Percentiles rank a stretch among this genome's conserved stretches.
Conservation (phyloP, 371 early-diverging fungal genomes). For the Mortierella polycephala region DNA sequence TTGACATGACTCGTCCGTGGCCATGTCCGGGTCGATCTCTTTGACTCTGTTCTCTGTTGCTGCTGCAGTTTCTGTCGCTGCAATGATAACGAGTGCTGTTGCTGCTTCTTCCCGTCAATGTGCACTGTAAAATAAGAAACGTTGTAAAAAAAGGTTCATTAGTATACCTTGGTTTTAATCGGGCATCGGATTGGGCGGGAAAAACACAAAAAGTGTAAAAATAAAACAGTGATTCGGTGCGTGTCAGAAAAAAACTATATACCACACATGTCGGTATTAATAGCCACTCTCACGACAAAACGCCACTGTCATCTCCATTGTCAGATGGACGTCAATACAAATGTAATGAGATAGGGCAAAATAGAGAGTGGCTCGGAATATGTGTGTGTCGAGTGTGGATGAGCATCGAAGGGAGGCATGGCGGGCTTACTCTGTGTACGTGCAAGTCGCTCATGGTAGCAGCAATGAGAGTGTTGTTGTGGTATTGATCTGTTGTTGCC, state of each 20-base stretch:
- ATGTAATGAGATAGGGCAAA: too few relatives aligned
- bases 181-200: too few relatives aligned
- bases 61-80: slow-evolving; percentile 2
- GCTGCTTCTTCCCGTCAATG: slow-evolving; percentile 11
- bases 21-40: slow-evolving; percentile 33
- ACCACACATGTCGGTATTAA: too few relatives aligned
- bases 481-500: neutral
- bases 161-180: neutral
- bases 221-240: too few relatives aligned
- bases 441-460: slow-evolving; percentile 18
- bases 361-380: too few relatives aligned
- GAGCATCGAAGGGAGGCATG: neutral
- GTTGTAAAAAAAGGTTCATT: neutral
- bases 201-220: too few relatives aligned
- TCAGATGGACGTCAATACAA: too few relatives aligned
- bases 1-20: slow-evolving; percentile 41
- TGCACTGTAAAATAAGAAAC: neutral
- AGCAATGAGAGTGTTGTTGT: slow-evolving; percentile 10
- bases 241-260: too few relatives aligned
- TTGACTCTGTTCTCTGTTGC: neutral
- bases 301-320: too few relatives aligned
- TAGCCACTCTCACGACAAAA: too few relatives aligned
- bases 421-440: slow-evolving; percentile 16
- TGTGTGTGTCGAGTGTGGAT: too few relatives aligned
- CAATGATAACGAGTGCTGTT: neutral